Evolutionary conservation across 352 stramenopile genomes (phyloP).

Genomic region (Globisporangium paddicum): DNA sequence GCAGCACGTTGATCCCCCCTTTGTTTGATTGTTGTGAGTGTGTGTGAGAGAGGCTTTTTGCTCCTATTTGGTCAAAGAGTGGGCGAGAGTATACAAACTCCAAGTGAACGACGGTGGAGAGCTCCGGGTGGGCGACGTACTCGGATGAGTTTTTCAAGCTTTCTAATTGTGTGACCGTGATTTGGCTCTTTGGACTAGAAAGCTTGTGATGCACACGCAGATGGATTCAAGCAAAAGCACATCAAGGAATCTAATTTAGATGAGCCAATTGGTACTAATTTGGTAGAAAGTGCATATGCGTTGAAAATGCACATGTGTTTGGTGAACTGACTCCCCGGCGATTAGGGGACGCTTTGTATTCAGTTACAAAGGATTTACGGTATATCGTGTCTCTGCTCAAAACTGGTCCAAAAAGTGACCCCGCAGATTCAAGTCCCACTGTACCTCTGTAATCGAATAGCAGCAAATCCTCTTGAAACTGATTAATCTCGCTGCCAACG

Average conservation of each 20-base stretch:
- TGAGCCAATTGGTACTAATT: neutral
- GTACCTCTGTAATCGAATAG: neutral
- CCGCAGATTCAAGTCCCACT: neutral
- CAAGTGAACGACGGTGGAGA: neutral
- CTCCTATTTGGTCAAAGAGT: too few relatives aligned
- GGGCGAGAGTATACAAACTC: slow-evolving; percentile 7
- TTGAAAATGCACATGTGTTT: neutral
- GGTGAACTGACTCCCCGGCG: neutral
- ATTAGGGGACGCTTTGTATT: neutral
- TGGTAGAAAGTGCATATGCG: neutral
- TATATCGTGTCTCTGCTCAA: neutral
- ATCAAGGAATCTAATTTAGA: neutral
- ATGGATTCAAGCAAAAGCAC: neutral
- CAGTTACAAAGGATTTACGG: too few relatives aligned
- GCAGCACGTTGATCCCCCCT: neutral
- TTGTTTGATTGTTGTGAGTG: neutral
- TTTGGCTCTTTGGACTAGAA: neutral
- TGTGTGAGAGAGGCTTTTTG: neutral
- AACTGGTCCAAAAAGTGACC: neutral
- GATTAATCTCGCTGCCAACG: too few relatives aligned
- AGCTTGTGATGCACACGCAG: neutral
- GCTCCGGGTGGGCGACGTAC: neutral
- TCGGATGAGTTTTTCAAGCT: neutral
- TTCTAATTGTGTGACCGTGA: neutral
- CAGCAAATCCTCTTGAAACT: neutral